phyloP scores from a whole-genome alignment of 2,329 filamentous ascomycete genomes.

The Phialemoniopsis sp. region DNA sequence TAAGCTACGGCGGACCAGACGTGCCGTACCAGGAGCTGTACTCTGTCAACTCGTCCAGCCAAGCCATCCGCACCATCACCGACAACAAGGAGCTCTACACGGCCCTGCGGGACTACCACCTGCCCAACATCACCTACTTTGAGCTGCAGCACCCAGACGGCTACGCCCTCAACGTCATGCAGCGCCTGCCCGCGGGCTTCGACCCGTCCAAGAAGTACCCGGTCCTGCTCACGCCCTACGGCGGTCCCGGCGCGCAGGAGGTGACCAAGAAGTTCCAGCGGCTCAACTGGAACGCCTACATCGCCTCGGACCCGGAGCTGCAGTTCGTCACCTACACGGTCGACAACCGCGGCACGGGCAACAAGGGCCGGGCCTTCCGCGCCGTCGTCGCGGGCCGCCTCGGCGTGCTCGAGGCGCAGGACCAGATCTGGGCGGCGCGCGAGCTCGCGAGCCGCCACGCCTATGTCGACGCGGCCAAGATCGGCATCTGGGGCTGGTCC shows the following conservation, averaged over 20 bases:
- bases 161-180: constrained; percentile 59
- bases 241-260: constrained; percentile 60
- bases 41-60: constrained; percentile 44
- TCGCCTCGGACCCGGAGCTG: constrained; percentile 63
- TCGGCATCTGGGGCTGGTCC: constrained; percentile 67
- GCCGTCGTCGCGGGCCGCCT: constrained; percentile 53
- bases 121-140: constrained; percentile 62
- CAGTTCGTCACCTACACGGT: constrained; percentile 65
- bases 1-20: constrained; percentile 61
- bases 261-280: constrained; percentile 52
- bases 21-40: constrained; percentile 68
- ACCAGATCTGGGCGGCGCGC: constrained; percentile 65
- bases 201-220: constrained; percentile 60
- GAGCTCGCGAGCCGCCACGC: constrained; percentile 42
- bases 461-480: constrained; percentile 54
- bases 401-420: constrained; percentile 58
- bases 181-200: constrained; percentile 62
- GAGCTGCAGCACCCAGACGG: constrained; percentile 59
- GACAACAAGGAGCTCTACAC: constrained; percentile 54
- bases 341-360: constrained; percentile 65
- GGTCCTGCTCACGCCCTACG: constrained; percentile 63
- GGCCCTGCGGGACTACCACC: constrained; percentile 53
- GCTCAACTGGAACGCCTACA: constrained; percentile 57
- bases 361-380: constrained; percentile 60
- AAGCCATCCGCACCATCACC: constrained; percentile 53